phyloP scores from a whole-genome alignment of 768 basidiomycete genomes.

The Sistotremastrum suecicum region DNA sequence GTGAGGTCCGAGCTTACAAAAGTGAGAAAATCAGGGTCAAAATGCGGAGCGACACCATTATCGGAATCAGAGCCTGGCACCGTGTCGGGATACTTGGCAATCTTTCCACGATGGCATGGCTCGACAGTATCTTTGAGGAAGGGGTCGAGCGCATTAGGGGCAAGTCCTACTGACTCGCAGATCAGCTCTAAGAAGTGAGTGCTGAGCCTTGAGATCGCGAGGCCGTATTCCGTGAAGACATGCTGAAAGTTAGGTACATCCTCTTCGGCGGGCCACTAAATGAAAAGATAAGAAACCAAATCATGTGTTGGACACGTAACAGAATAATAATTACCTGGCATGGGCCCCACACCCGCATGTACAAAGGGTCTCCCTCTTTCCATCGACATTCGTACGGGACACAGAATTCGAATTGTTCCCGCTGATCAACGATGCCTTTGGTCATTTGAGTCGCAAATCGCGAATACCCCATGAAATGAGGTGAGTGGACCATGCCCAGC shows the following conservation, averaged over 20 bases:
- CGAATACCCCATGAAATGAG: constrained; percentile 71
- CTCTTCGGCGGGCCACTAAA: constrained; percentile 64
- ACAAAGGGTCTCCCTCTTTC: constrained; percentile 51
- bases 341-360: constrained; percentile 59
- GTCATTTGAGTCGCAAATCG: constrained; percentile 60
- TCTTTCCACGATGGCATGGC: constrained; percentile 14
- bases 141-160: constrained; percentile 59
- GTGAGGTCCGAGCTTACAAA: constrained; percentile 32
- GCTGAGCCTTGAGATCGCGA: constrained; percentile 41
- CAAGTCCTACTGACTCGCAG: constrained; percentile 42
- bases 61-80: constrained; percentile 25
- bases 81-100: constrained; percentile 63
- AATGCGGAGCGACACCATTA: constrained; percentile 80
- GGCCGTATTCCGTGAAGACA: constrained; percentile 4
- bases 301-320: too few relatives aligned
- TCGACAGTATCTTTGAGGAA: constrained; percentile 14
- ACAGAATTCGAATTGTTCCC: constrained; percentile 75
- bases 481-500: constrained; percentile 58
- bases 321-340: constrained; percentile 37
- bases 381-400: constrained; percentile 50
- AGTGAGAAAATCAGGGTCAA: constrained; percentile 70
- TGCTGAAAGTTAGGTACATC: constrained; percentile 57
- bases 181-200: constrained; percentile 44
- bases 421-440: constrained; percentile 53
- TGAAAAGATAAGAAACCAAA: not conserved